Evolutionary conservation across 2,329 filamentous ascomycete species (phyloP).

Genomic region (Shiraia bambusicola): DNA sequence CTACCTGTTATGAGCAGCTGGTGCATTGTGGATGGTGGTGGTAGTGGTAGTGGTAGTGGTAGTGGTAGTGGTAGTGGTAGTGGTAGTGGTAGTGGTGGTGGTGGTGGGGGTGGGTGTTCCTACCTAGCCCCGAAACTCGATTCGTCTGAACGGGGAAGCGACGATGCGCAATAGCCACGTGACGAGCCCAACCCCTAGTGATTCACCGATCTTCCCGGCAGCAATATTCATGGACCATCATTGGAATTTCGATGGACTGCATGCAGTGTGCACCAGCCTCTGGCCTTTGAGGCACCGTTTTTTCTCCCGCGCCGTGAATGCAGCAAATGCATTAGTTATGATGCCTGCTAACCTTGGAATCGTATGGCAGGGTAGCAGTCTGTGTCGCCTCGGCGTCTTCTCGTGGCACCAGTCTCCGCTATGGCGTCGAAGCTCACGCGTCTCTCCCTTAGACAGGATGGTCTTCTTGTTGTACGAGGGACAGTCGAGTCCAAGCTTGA

Average conservation of each 20-base stretch:
- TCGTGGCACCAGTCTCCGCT: conserved; percentile 32
- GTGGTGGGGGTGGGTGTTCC: conserved; percentile 1
- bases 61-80: conserved; percentile 3
- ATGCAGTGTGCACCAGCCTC: conserved; percentile 5
- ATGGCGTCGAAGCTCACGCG: conserved; percentile 28
- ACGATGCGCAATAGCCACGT: conserved; percentile 18
- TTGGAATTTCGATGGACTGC: conserved; percentile 9
- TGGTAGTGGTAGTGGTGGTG: conserved; percentile 3
- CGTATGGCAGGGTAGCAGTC: conserved; percentile 37
- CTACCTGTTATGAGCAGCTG: background rate
- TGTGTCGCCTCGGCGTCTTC: conserved; percentile 31
- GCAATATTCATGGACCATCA: conserved; percentile 5
- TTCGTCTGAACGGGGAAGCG: conserved; percentile 21
- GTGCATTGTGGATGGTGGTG: background rate
- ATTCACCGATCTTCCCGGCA: conserved; percentile 11
- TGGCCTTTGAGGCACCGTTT: conserved; percentile 13
- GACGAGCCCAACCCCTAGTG: conserved; percentile 6
- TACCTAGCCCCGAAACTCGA: conserved; percentile 20
- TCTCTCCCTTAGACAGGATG: conserved; percentile 20
- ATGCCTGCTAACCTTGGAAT: conserved; percentile 21
- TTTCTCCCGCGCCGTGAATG: conserved; percentile 10
- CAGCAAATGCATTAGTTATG: conserved; percentile 18
- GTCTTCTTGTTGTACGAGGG: conserved; percentile 34
- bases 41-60: conserved; percentile 4
- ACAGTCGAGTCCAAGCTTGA: conserved; percentile 21